A percentile compares a stretch with the other conserved stretches of the same genome.
Conservation (phyloP, 306 rosid species). For the Glycine latifolia region DNA sequence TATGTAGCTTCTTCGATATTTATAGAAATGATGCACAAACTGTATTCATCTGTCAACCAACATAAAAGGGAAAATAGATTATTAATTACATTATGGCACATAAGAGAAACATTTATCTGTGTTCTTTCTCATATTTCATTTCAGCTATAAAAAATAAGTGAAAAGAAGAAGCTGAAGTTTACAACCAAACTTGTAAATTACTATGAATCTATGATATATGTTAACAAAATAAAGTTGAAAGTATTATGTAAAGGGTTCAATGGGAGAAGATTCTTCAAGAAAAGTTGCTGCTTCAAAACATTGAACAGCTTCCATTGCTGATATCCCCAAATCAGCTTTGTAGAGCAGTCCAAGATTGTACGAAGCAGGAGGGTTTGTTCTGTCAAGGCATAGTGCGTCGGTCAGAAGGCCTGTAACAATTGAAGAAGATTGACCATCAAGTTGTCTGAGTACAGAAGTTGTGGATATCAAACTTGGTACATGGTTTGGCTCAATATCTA, state of each 20-base stretch:
- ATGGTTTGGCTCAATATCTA: slow-evolving; percentile 78
- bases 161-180: slow-evolving; percentile 13
- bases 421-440: slow-evolving; percentile 73
- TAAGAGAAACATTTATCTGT: neutral
- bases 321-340: slow-evolving; percentile 63
- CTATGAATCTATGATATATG: slow-evolving; percentile 26
- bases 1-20: neutral
- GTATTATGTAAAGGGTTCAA: slow-evolving; percentile 75
- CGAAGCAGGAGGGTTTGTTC: slow-evolving; percentile 80
- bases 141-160: slow-evolving; percentile 18
- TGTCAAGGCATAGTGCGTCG: slow-evolving; percentile 82
- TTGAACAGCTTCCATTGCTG: slow-evolving; percentile 70
- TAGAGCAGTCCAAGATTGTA: slow-evolving; percentile 89
- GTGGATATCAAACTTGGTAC: slow-evolving; percentile 87
- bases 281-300: slow-evolving; percentile 83
- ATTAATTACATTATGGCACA: neutral
- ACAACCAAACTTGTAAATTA: slow-evolving; percentile 27
- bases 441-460: slow-evolving; percentile 68
- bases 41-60: neutral
- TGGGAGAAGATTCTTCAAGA: slow-evolving; percentile 84
- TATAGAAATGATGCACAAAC: neutral
- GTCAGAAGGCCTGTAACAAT: slow-evolving; percentile 81
- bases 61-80: neutral
- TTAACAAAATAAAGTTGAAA: neutral
- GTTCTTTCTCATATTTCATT: slow-evolving; percentile 13